Conservation (phyloP, 768 basidiomycete genomes). For the Trametes villosa region DNA sequence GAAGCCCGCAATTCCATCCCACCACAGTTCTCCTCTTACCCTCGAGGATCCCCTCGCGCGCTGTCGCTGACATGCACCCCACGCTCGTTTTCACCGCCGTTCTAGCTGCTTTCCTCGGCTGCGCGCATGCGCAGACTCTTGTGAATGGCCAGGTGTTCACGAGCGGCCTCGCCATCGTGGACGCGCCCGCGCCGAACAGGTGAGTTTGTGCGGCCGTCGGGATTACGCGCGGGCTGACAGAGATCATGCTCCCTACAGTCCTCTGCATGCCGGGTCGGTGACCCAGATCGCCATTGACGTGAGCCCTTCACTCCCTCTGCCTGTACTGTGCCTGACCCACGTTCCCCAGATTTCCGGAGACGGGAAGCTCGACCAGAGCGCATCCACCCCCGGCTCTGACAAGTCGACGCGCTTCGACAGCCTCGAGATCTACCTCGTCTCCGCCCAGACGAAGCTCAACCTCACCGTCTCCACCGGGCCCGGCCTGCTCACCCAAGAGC, state of each 20-base stretch:
- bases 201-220: constrained; percentile 4
- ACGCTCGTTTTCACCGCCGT: constrained; percentile 26
- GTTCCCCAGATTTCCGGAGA: constrained; percentile 46
- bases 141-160: constrained; percentile 37
- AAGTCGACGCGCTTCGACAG: constrained; percentile 43
- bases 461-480: constrained; percentile 49
- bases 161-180: constrained; percentile 41
- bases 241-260: constrained; percentile 21
- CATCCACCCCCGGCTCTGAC: constrained; percentile 40
- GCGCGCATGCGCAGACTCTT: constrained; percentile 28
- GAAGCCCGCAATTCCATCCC: not conserved
- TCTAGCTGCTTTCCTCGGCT: not conserved
- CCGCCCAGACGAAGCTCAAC: constrained; percentile 43
- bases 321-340: not conserved
- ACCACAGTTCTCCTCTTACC: not conserved
- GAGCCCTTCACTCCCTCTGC: not conserved
- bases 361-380: constrained; percentile 43
- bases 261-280: constrained; percentile 34
- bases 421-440: constrained; percentile 52
- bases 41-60: not conserved
- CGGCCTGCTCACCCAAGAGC: constrained; percentile 44
- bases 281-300: constrained; percentile 44
- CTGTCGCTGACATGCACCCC: constrained; percentile 22
- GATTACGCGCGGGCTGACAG: not conserved
- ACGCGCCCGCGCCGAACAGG: constrained; percentile 33